Evolutionary conservation across 768 basidiomycete species (phyloP).

Genomic region (Trametes elegans): DNA sequence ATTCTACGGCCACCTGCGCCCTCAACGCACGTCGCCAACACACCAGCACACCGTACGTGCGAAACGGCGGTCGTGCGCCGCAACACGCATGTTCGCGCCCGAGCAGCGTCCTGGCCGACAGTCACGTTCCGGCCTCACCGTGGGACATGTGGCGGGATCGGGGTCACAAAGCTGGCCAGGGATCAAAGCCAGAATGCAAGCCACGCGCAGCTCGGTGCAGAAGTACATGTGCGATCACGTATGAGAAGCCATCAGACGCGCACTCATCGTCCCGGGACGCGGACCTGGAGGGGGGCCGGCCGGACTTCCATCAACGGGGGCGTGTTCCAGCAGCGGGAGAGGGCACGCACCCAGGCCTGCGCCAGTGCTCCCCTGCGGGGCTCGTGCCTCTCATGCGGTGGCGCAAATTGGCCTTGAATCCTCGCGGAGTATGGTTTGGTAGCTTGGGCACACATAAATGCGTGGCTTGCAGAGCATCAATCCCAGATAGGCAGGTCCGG

Average conservation of each 20-base stretch:
- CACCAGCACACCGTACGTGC: neutral
- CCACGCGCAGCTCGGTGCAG: conserved; percentile 4
- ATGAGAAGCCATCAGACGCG: neutral
- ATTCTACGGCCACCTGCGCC: neutral
- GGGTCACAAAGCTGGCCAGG: neutral
- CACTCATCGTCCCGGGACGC: neutral
- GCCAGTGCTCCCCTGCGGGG: neutral
- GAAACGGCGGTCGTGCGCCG: neutral
- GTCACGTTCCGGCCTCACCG: neutral
- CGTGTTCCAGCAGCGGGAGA: conserved; percentile 1
- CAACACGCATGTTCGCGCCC: neutral
- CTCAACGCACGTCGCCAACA: neutral
- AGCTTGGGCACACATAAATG: neutral
- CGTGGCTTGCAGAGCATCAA: neutral
- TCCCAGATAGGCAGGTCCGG: conserved; percentile 6
- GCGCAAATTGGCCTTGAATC: neutral
- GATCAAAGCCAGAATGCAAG: conserved; percentile 14
- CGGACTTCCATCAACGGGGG: neutral
- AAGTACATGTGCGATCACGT: neutral
- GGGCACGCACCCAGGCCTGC: neutral
- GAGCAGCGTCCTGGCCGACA: neutral
- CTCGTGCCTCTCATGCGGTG: neutral
- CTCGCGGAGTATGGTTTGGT: neutral
- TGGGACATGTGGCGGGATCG: conserved; percentile 4
- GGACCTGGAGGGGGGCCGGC: conserved; percentile 2